Conservation (phyloP, 306 rosid genomes). For the Citrullus amarus region DNA sequence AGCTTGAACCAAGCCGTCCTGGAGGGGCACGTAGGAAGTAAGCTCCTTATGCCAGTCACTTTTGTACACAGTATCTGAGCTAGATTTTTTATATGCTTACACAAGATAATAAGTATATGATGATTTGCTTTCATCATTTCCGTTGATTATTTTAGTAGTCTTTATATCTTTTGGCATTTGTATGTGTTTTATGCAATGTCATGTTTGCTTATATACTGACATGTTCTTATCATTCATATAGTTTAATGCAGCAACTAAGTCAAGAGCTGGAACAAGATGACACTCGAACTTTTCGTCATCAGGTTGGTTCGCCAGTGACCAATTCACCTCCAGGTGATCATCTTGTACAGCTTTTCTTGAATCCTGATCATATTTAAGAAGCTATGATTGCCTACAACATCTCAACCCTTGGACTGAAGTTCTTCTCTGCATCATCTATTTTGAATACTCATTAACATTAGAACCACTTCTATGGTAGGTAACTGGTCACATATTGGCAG, state of each 20-base stretch:
- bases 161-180: background rate
- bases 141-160: background rate
- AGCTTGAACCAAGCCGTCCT: constrained; percentile 97
- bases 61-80: background rate
- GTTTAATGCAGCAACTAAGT: constrained; percentile 83
- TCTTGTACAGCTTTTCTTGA: background rate
- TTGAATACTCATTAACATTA: background rate
- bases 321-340: constrained; percentile 79
- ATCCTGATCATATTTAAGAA: background rate
- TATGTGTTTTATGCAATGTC: background rate
- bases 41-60: constrained; percentile 15
- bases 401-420: background rate
- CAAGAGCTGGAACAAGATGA: constrained; percentile 90
- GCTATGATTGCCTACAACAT: background rate
- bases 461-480: constrained; percentile 28
- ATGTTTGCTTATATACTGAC: background rate
- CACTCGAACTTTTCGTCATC: constrained; percentile 47
- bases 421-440: background rate
- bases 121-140: background rate
- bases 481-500: constrained; percentile 72
- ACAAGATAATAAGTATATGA: background rate
- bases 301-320: constrained; percentile 71
- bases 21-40: constrained; percentile 97
- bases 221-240: constrained; percentile 11
- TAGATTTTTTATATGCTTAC: background rate